These are phyloP conservation scores for Herpotrichia juniperi DNA, from an alignment of 2,329 filamentous ascomycete species.

Conservation along the genomic window DNA sequence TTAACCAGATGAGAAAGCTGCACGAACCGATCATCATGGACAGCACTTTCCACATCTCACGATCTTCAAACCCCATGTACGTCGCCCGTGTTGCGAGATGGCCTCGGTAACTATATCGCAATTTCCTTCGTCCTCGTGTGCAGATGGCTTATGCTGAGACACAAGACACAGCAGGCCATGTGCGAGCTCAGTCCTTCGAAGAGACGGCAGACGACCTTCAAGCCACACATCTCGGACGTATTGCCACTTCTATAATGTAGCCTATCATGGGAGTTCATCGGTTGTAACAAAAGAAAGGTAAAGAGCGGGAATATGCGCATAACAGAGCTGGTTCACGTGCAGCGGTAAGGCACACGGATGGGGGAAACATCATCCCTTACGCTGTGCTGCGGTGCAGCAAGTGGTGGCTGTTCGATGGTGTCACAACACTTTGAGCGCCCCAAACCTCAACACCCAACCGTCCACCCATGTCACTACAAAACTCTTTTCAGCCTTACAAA, in stretches of 20 bases:
- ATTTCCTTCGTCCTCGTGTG: background rate
- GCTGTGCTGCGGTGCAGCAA: slow-evolving; percentile 7
- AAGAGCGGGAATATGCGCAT: slow-evolving; percentile 10
- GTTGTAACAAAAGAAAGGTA: background rate
- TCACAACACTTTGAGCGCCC: slow-evolving; percentile 9
- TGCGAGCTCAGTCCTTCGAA: slow-evolving; percentile 10
- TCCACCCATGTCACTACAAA: background rate
- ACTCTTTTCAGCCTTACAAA: slow-evolving; percentile 10
- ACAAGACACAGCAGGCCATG: slow-evolving; percentile 11
- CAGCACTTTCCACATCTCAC: background rate
- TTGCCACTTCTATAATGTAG: slow-evolving; percentile 1
- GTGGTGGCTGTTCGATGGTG: slow-evolving; percentile 22
- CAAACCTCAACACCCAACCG: slow-evolving; percentile 1
- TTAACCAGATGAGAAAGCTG: background rate
- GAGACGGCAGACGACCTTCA: background rate
- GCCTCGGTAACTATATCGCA: background rate
- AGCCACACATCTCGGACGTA: slow-evolving; percentile 11
- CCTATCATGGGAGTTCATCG: background rate
- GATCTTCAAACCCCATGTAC: background rate
- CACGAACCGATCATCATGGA: background rate
- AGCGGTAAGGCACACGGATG: background rate
- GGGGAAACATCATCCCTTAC: background rate
- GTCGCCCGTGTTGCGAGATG: background rate
- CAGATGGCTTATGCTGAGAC: slow-evolving; percentile 13
- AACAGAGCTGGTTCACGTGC: slow-evolving; percentile 11